Base-by-base conservation (phyloP, 352 stramenopile genomes). In the Phytophthora kernoviae region DNA sequence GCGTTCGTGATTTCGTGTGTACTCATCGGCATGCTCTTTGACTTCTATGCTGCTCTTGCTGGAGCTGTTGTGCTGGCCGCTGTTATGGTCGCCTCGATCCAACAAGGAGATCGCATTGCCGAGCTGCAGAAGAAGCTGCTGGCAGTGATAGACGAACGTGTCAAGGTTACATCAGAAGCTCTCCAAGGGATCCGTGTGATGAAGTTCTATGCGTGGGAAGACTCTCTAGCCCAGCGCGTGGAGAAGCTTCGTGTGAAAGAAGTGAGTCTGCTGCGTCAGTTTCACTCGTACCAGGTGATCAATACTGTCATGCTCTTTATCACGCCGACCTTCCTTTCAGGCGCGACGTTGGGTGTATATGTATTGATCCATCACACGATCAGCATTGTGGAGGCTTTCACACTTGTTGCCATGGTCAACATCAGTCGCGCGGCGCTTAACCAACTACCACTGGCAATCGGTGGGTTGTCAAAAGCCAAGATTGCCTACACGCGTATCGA, bases 91-190 rank as follows among this genome's bases (percentile, higher is more conserved):
- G 50, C 68, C 26, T 71, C 62, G 0, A 37, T 57, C 10, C 41
- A 39, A 9, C 37, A 54, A 27, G 48, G 41, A 2, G 18, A 49
- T 7, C 30, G 48, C 6, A 57, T 58, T 26, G 64, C 52, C 15
- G 36, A 40, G 3, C 15, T 54, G 2, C 65, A 65, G 27, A 53
- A 51, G 7, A 39, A 47, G 4, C 15, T 70, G 2, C 41, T 70
- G 0, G 41, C 39, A 6, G 39, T 67, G 18, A 83, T 96, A 1
- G 68, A 68, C 14, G 68, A 87, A 14, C 78, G 94, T 3, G 86
- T 98, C 5, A 94, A 97, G 62, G 79, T 96, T 51, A 91, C 93
- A 17, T 96, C 91, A 57, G 92, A 98, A 72, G 84, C 95, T 20
- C 72, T 98, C 1, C 62, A 83, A 11, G 92, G 90, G 2, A 91